Evolutionary conservation across 164 flowering plant species (phyloP).

Genomic region (Chimonanthus praecox): DNA sequence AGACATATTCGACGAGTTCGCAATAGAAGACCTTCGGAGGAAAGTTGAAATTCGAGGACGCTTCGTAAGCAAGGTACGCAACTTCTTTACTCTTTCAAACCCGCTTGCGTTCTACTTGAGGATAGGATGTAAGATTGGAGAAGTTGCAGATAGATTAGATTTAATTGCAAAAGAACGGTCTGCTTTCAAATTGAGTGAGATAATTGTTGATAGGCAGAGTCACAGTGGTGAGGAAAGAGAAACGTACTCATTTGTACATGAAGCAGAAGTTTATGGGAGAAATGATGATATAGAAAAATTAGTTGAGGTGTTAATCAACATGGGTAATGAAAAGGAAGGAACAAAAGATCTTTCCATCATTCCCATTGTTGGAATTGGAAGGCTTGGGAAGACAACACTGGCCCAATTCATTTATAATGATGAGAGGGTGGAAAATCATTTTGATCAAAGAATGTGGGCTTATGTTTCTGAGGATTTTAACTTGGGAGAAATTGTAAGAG

Average conservation of each 20-base stretch:
- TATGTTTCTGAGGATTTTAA: conserved; percentile 9
- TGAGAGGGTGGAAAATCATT: neutral
- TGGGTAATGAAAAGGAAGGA: neutral
- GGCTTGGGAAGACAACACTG: conserved; percentile 12
- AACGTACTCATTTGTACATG: conserved; percentile 2
- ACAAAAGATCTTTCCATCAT: neutral
- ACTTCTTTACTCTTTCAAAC: neutral
- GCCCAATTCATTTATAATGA: conserved; percentile 6
- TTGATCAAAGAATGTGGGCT: conserved; percentile 7
- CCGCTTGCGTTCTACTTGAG: neutral
- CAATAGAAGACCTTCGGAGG: neutral
- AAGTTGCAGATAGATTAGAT: neutral
- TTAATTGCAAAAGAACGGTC: conserved; percentile 2
- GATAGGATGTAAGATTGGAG: conserved; percentile 1
- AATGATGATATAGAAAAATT: conserved; percentile 8
- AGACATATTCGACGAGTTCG: conserved; percentile 6
- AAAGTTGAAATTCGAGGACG: neutral
- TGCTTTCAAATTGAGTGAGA: conserved; percentile 1
- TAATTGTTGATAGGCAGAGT: neutral
- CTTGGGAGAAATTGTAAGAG: neutral
- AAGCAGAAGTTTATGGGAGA: conserved; percentile 10
- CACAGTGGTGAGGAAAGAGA: neutral
- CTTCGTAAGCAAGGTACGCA: neutral
- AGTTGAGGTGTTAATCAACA: neutral
- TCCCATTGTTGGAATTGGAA: conserved; percentile 10